Conservation (phyloP, 306 rosid species). For the Gynostemma pentaphyllum region DNA sequence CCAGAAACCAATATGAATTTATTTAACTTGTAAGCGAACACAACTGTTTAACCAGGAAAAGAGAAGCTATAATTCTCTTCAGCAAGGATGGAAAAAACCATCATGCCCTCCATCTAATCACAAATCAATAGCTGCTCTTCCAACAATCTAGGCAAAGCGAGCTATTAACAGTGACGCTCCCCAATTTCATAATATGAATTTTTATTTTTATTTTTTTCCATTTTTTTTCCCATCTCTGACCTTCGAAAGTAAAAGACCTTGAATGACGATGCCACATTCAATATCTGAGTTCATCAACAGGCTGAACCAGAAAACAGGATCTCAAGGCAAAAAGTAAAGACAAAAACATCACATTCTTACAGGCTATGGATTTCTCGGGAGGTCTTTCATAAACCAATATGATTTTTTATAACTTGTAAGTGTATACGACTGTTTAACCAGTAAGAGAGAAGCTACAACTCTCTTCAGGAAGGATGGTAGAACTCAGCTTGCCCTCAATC, state of each 20-base stretch:
- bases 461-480: constrained; percentile 20
- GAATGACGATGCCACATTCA: too few relatives aligned
- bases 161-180: too few relatives aligned
- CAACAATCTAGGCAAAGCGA: constrained; percentile 39
- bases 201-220: too few relatives aligned
- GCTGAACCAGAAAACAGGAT: too few relatives aligned
- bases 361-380: neutral
- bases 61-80: constrained; percentile 27
- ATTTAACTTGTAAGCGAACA: neutral
- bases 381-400: neutral
- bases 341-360: too few relatives aligned
- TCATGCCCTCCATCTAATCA: constrained; percentile 13
- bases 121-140: constrained; percentile 16
- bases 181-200: too few relatives aligned
- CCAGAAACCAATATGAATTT: neutral
- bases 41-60: constrained; percentile 18
- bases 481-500: constrained; percentile 15
- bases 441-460: constrained; percentile 33
- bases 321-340: too few relatives aligned
- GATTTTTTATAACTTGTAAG: neutral
- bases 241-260: too few relatives aligned
- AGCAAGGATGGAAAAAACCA: constrained; percentile 20
- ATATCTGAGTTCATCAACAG: too few relatives aligned
- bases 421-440: constrained; percentile 1
- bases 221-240: too few relatives aligned